Conservation (phyloP, 208 protist species). For the Wallacemonas sp. region DNA sequence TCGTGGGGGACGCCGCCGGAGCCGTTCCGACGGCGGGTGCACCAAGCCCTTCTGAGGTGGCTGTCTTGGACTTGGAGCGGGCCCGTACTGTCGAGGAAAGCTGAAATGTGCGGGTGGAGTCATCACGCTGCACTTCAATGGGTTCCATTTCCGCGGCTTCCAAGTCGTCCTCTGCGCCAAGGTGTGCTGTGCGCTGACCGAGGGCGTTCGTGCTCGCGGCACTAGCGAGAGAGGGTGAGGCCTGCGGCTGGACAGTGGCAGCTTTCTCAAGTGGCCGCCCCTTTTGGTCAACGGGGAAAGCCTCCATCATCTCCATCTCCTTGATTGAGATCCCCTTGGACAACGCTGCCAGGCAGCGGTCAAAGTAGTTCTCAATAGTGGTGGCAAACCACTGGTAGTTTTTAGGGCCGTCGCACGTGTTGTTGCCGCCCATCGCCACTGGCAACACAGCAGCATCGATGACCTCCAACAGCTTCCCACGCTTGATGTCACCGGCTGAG, state of each 20-base stretch:
- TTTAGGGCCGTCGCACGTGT: slow-evolving; percentile 57
- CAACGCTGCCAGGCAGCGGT: slow-evolving; percentile 35
- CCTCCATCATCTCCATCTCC: slow-evolving; percentile 70
- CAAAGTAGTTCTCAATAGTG: slow-evolving; percentile 59
- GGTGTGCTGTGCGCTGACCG: slow-evolving; percentile 15
- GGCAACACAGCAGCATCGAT: slow-evolving; percentile 67
- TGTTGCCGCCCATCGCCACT: slow-evolving; percentile 61
- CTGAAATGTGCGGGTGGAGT: slow-evolving; percentile 1
- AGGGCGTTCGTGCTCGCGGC: slow-evolving; percentile 18
- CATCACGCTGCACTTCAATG: slow-evolving; percentile 14
- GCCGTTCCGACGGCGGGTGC: neutral
- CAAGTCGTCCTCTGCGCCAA: slow-evolving; percentile 15
- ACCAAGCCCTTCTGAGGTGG: too few species aligned
- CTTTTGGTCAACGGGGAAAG: slow-evolving; percentile 45
- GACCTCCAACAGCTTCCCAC: slow-evolving; percentile 53
- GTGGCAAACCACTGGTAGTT: slow-evolving; percentile 55
- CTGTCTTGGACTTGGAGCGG: neutral
- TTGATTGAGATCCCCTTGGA: slow-evolving; percentile 42
- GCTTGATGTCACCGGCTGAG: slow-evolving; percentile 41
- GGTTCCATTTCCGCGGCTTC: slow-evolving; percentile 7
- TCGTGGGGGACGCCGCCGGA: neutral
- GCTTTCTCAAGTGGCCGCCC: slow-evolving; percentile 13
- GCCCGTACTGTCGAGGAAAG: neutral
- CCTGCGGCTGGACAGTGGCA: too few species aligned
- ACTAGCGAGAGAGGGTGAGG: neutral